Base-by-base conservation (phyloP, 768 basidiomycete species). In the Boletus bicolor region DNA sequence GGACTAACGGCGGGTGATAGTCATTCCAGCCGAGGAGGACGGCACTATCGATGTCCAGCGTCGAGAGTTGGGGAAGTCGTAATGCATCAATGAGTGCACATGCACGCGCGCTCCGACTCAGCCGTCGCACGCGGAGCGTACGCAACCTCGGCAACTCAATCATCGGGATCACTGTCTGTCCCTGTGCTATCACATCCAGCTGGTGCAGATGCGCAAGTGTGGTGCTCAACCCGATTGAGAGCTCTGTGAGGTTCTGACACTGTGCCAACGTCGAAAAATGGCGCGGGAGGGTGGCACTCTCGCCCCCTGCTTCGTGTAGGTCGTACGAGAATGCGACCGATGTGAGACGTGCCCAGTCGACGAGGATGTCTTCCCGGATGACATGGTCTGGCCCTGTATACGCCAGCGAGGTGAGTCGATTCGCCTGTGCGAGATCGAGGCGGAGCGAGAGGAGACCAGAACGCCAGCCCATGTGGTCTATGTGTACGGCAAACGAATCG, bases 391-490 rank as follows among this genome's bases (percentile, higher is more conserved):
- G 67, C 3, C 65, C 65, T 8, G 68, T 65, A 48, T 63, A 68
- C 4, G 63, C 63, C 21, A 68, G 45, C 12, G 62, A 63, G 5
- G 48, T 59, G 36, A 68, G 68, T 19, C 11, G 60, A 12, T 3
- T 46, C 1, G 67, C 65, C 15, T 47, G 56, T 0, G 51, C 17
- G 28, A 68, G 63, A 45, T 69, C 65, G 24, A 68, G 56, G 19
- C 14, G 24, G 21, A 67, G 48, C n/a, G 63, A 65, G 35, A 59
- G 53, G 14, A 59, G 55, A 26, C 63, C 57, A 28, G 59, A 53
- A 19, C 64, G 63, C 67, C 67, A 67, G 21, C 65, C 65, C 64
- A 68, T 67, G 47, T 69, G 67, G 30, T 68, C 67, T 26, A 59
- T 54, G 28, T 67, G 68, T 4, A 63, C 49, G 15, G 67, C 58